Evolutionary conservation across 1,284 basidiomycete genomes (phyloP).

Genomic region (Moesziomyces globuligerus): DNA sequence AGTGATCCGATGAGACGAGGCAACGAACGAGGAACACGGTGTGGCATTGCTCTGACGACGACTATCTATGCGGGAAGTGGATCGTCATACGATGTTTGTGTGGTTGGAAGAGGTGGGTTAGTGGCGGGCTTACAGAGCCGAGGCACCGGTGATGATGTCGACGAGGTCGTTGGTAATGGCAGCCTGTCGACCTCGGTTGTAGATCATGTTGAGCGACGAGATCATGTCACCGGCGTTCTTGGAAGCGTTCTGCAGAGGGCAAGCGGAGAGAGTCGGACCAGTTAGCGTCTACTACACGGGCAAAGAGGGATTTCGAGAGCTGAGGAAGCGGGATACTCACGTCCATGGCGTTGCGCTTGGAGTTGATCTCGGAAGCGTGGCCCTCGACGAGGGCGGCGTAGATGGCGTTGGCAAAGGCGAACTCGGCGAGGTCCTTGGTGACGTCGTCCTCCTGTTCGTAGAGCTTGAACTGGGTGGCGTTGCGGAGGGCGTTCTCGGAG

Average conservation of each 20-base stretch:
- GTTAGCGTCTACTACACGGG: no score
- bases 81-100: conserved; percentile 7
- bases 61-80: neutral
- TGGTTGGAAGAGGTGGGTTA: no score
- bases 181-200: conserved; percentile 99
- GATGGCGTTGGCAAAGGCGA: conserved; percentile 95
- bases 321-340: no score
- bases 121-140: conserved; percentile 64
- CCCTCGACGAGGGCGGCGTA: conserved; percentile 93
- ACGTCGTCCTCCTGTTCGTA: conserved; percentile 73
- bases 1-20: no score
- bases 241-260: conserved; percentile 78
- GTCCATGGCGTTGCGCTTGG: conserved; percentile 94
- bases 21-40: no score
- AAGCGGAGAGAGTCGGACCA: no score
- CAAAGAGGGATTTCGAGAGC: no score
- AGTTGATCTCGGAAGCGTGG: conserved; percentile 91
- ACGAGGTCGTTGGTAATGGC: conserved; percentile 95
- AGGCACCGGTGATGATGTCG: conserved; percentile 88
- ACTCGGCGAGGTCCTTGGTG: conserved; percentile 92
- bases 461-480: conserved; percentile 71
- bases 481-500: conserved; percentile 68
- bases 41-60: neutral
- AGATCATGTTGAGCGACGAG: conserved; percentile 64
- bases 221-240: conserved; percentile 81